Base-by-base conservation (phyloP, 1,284 basidiomycete genomes). In the Sporisorium graminicola region DNA sequence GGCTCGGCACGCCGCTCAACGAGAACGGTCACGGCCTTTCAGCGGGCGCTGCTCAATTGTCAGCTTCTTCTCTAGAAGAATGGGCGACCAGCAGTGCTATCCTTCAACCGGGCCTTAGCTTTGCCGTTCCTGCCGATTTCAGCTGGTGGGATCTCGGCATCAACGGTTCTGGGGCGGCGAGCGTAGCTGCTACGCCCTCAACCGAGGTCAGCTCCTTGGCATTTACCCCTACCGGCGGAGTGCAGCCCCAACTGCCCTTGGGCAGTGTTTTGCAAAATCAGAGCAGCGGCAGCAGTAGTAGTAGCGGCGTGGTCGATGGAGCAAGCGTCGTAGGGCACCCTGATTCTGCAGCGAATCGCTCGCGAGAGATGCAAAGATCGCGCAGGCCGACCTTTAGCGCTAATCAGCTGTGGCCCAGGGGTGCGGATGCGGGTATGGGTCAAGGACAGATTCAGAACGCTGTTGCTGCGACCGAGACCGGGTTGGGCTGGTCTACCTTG, bases 51-150 rank as follows among this genome's bases (percentile, higher is more conserved):
- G 42, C 40, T 29, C 58, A 55, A 18, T 18, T 57, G 31, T 43
- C 66, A n/a, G 66, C 57, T 18, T 65, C 60, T 3, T 64, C 56
- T 12, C 52, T 77, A 12, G 51, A 72, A 50, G 56, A 65, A 26
- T 77, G 74, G 74, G 59, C 69, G 1, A 69, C 57, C 20, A 72
- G 69, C 54, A 76, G 75, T 42, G 78, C 80, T 2, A 73, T 83
- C 35, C 61, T 82, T 1, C 74, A 80, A 22, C 74, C 77, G 12
- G 78, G 70, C 18, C 61, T 85, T 10, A 77, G 74, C 33, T 85
- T 82, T 59, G 82, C 84, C 0, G 81, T 85, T 10, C 84, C 84
- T 0, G 79, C 81, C 2, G 84, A 85, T 33, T 77, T 85, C 50
- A 79, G 78, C 42, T 85, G 84, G 84, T 84, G 83, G 79, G 78